Percentiles rank a stretch among this genome's conserved stretches.
Evolutionary conservation across 495 filamentous ascomycete species (phyloP).

Genomic region (Neurospora intermedia): DNA sequence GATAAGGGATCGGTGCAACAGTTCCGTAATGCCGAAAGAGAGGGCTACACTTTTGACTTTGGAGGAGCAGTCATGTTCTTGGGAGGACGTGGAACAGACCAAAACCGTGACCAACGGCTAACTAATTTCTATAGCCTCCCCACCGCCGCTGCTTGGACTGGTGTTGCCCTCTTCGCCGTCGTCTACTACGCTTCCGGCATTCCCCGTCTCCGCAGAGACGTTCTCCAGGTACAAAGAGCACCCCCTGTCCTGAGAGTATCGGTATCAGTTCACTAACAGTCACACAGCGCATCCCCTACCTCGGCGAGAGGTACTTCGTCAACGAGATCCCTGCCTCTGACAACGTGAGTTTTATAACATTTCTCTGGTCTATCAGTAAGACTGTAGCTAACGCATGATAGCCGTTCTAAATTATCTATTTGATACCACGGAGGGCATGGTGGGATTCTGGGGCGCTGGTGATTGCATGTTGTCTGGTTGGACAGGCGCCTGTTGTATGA

Average conservation of each 20-base stretch:
- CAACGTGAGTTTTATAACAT: constrained; percentile 32
- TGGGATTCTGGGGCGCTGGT: constrained; percentile 1
- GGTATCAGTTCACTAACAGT: constrained; percentile 8
- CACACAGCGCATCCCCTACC: constrained; percentile 41
- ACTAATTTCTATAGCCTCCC: background rate
- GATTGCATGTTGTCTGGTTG: background rate
- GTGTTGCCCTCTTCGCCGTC: constrained; percentile 43
- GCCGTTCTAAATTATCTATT: constrained; percentile 32
- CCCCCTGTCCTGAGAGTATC: background rate
- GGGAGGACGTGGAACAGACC: background rate
- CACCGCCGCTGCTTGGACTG: constrained; percentile 32
- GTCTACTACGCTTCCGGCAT: constrained; percentile 52
- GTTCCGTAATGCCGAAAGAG: background rate
- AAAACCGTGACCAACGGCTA: background rate
- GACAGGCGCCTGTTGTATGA: background rate
- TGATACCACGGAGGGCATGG: background rate
- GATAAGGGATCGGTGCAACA: background rate
- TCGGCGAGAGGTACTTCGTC: constrained; percentile 34
- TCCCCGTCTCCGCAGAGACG: constrained; percentile 42
- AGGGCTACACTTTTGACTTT: background rate
- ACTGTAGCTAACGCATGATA: constrained; percentile 9
- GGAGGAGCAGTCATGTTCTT: background rate
- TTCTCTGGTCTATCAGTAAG: background rate
- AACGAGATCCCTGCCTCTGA: constrained; percentile 47
- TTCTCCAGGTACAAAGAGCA: constrained; percentile 30